phyloP scores from a whole-genome alignment of 139 green algal genomes.

The Diplosphaera chodatii region DNA sequence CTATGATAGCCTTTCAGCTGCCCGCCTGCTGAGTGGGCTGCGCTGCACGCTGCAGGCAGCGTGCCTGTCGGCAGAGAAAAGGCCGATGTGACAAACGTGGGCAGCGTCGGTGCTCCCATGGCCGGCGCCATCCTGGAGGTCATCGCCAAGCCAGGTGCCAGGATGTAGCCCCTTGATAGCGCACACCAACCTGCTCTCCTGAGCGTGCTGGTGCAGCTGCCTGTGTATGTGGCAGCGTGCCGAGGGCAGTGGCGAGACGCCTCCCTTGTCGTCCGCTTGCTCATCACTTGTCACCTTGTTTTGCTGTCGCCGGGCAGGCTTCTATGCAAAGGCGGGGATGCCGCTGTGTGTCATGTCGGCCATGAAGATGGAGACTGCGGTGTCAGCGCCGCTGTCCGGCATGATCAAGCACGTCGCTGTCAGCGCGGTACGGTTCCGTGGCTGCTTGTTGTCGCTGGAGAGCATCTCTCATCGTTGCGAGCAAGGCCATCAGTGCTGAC shows the following conservation, averaged over 20 bases:
- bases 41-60: background rate
- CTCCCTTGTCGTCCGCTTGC: no score
- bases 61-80: slow-evolving; percentile 37
- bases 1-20: no score
- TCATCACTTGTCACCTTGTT: no score
- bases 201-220: background rate
- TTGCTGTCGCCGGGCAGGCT: slow-evolving; percentile 24
- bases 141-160: slow-evolving; percentile 28
- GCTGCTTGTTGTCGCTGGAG: no score
- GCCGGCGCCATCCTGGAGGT: slow-evolving; percentile 84
- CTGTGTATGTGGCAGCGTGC: background rate
- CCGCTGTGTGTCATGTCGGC: slow-evolving; percentile 78
- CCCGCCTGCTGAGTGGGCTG: no score
- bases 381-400: slow-evolving; percentile 67
- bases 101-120: slow-evolving; percentile 83
- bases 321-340: slow-evolving; percentile 67
- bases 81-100: slow-evolving; percentile 37
- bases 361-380: slow-evolving; percentile 97
- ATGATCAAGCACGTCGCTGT: slow-evolving; percentile 66
- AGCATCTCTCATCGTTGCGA: no score
- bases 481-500: no score
- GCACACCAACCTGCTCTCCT: background rate
- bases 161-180: no score
- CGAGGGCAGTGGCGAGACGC: no score
- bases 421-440: slow-evolving; percentile 47